Evolutionary conservation across 768 basidiomycete species (phyloP).

Genomic region (Trametes maxima): DNA sequence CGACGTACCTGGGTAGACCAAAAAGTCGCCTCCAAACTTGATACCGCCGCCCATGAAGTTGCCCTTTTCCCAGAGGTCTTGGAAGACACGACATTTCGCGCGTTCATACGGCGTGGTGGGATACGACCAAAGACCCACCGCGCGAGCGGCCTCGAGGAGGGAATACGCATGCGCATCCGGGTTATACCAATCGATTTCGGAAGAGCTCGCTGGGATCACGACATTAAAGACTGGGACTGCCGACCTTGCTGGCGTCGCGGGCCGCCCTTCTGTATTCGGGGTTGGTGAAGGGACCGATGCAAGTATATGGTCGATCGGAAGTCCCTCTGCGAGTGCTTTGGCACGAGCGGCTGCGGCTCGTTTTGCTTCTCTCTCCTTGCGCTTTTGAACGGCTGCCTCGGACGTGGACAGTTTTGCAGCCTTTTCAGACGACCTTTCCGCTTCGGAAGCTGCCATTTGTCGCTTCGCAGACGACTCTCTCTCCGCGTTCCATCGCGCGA

Average conservation of each 20-base stretch:
- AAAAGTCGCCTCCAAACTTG: constrained; percentile 94
- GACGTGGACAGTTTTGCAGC: constrained; percentile 30
- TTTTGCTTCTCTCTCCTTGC: constrained; percentile 66
- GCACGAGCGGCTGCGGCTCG: constrained; percentile 32
- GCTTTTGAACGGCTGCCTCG: constrained; percentile 68
- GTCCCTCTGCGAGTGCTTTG: constrained; percentile 29
- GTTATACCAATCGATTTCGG: constrained; percentile 69
- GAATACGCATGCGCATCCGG: constrained; percentile 46
- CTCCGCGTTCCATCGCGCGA: constrained; percentile 55
- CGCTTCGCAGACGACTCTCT: constrained; percentile 48
- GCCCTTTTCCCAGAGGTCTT: constrained; percentile 78
- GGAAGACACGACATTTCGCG: constrained; percentile 80
- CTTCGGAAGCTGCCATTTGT: constrained; percentile 53
- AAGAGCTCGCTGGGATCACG: constrained; percentile 68
- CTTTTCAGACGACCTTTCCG: constrained; percentile 50
- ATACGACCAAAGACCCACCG: constrained; percentile 77
- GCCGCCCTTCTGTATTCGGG: constrained; percentile 12
- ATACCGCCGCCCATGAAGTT: constrained; percentile 89
- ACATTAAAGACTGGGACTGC: constrained; percentile 47
- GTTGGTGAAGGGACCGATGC: not conserved
- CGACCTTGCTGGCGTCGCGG: constrained; percentile 21
- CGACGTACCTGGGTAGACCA: constrained; percentile 89
- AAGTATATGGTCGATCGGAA: constrained; percentile 6
- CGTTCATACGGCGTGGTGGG: constrained; percentile 65
- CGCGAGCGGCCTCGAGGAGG: constrained; percentile 61